Evolutionary conservation across 192 early-diverging fungal species (phyloP).

Genomic region (Dissophora ornata): DNA sequence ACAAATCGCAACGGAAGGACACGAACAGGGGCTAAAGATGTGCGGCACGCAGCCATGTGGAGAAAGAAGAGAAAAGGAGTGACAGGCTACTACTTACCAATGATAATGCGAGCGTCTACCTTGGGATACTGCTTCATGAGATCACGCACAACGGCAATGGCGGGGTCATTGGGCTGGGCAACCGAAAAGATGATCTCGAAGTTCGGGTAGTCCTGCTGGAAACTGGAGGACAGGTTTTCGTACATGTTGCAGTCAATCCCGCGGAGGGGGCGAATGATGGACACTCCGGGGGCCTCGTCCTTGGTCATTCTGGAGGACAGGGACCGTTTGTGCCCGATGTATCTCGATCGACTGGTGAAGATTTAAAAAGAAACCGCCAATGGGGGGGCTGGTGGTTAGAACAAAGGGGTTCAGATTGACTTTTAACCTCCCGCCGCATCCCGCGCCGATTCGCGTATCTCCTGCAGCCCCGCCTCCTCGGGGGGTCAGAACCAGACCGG

Average conservation of each 20-base stretch:
- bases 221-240: slow-evolving; percentile 86
- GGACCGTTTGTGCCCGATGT: slow-evolving; percentile 40
- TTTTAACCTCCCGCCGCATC: no score
- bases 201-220: slow-evolving; percentile 87
- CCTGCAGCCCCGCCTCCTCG: no score
- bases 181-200: slow-evolving; percentile 94
- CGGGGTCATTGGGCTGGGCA: slow-evolving; percentile 84
- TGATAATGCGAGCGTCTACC: slow-evolving; percentile 79
- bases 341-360: slow-evolving; percentile 38
- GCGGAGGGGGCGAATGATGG: slow-evolving; percentile 94
- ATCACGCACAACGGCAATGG: slow-evolving; percentile 74
- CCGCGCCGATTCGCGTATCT: no score
- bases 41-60: background rate
- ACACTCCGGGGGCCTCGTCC: slow-evolving; percentile 76
- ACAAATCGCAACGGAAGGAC: background rate
- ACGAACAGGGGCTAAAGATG: background rate
- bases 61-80: background rate
- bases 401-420: background rate
- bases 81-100: slow-evolving; percentile 65
- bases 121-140: slow-evolving; percentile 80
- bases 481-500: no score
- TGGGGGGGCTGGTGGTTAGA: no score
- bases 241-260: slow-evolving; percentile 88
- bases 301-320: slow-evolving; percentile 54
- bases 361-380: background rate